Conservation (phyloP, 2,329 filamentous ascomycete genomes). For the Scedosporium aurantiacum region DNA sequence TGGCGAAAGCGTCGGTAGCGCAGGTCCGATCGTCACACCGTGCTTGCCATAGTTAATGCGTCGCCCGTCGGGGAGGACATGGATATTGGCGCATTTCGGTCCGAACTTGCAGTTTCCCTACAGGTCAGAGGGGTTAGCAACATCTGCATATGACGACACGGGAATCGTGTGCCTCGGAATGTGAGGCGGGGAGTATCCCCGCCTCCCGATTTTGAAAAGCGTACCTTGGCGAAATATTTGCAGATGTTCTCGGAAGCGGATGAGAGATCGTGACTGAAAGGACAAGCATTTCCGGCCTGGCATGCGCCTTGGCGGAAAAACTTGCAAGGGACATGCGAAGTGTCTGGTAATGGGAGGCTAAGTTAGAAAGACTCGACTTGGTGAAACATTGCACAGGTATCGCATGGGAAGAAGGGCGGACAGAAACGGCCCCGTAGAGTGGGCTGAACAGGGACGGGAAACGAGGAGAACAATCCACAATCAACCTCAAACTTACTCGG, state of each 20-base stretch:
- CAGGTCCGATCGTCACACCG: constrained; percentile 52
- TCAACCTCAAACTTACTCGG: constrained; percentile 40
- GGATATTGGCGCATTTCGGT: constrained; percentile 91
- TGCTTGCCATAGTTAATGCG: constrained; percentile 73
- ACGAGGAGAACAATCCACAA: background rate
- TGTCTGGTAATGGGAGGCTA: constrained; percentile 48
- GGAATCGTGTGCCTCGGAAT: background rate
- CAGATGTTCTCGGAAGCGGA: constrained; percentile 77
- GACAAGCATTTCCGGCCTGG: constrained; percentile 90
- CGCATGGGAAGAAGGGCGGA: background rate
- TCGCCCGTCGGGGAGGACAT: constrained; percentile 86
- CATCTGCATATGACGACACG: constrained; percentile 1
- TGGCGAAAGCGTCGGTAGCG: constrained; percentile 40
- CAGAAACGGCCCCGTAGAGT: background rate
- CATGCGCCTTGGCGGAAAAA: constrained; percentile 96
- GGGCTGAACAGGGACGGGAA: constrained; percentile 1
- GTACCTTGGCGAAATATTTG: constrained; percentile 98
- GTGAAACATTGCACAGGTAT: constrained; percentile 1
- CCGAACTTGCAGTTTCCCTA: constrained; percentile 99
- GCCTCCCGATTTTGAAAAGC: constrained; percentile 13
- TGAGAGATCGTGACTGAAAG: constrained; percentile 89
- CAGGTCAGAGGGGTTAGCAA: constrained; percentile 6
- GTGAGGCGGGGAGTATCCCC: background rate
- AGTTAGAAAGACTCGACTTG: background rate
- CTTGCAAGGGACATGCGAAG: constrained; percentile 96